phyloP scores from a whole-genome alignment of 2,329 filamentous ascomycete genomes.

The Pyrenochaeta sp. region DNA sequence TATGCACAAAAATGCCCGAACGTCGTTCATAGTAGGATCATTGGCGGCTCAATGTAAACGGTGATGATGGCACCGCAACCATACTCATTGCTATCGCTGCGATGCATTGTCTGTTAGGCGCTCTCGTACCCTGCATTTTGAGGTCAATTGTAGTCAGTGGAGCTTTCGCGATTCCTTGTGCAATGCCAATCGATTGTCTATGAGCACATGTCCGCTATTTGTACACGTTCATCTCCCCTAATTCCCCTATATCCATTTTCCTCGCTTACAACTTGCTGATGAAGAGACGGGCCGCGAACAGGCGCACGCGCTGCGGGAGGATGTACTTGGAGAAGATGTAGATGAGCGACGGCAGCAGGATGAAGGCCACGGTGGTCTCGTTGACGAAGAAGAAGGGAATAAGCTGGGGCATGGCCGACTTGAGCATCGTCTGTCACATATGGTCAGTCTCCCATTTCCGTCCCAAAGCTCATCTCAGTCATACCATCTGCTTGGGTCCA shows the following conservation, averaged over 20 bases:
- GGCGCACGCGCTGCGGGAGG: constrained; percentile 52
- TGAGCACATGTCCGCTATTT: constrained; percentile 45
- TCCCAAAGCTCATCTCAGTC: background rate
- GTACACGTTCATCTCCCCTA: constrained; percentile 34
- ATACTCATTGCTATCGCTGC: too few relatives aligned
- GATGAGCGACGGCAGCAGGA: constrained; percentile 53
- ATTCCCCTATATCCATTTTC: constrained; percentile 3
- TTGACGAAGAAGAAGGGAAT: constrained; percentile 58
- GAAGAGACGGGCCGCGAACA: constrained; percentile 53
- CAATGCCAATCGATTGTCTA: constrained; percentile 46
- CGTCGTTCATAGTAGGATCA: too few relatives aligned
- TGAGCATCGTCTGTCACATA: constrained; percentile 45
- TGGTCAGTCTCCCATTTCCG: constrained; percentile 23
- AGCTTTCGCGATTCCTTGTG: constrained; percentile 5
- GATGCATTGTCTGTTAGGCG: background rate
- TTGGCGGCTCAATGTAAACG: too few relatives aligned
- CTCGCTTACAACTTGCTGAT: constrained; percentile 55
- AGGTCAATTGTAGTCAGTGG: background rate
- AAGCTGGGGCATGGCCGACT: constrained; percentile 56
- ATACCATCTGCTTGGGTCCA: constrained; percentile 46
- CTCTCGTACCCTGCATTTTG: background rate
- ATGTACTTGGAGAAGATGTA: constrained; percentile 56
- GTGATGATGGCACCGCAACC: too few relatives aligned
- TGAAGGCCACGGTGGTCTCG: constrained; percentile 53
- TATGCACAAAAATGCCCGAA: too few relatives aligned